Conservation (phyloP, 2,329 filamentous ascomycete species). For the Fusarium phyllophilum region DNA sequence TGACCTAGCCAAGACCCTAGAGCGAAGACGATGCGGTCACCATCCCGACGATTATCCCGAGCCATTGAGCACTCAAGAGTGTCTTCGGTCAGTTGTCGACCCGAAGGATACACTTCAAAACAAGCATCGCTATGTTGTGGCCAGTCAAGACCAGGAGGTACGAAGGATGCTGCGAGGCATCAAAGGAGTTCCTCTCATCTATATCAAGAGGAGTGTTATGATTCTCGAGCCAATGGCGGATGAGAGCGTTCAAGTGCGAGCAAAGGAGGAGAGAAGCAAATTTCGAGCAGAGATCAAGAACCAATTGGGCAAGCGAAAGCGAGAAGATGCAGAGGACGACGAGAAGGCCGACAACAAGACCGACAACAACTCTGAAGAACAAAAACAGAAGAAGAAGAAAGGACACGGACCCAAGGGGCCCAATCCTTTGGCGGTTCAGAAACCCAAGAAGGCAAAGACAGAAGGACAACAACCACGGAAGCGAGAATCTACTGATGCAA, state of each 20-base stretch:
- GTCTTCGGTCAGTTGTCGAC: slow-evolving; percentile 79
- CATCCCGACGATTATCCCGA: slow-evolving; percentile 76
- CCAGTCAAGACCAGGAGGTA: slow-evolving; percentile 74
- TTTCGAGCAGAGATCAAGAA: slow-evolving; percentile 75
- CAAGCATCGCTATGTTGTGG: slow-evolving; percentile 82
- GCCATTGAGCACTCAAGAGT: slow-evolving; percentile 75
- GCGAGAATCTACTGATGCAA: slow-evolving; percentile 47
- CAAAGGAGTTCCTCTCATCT: slow-evolving; percentile 79
- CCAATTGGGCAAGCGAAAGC: slow-evolving; percentile 61
- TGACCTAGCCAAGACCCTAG: slow-evolving; percentile 77
- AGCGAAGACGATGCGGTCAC: slow-evolving; percentile 82
- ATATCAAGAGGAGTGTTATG: slow-evolving; percentile 83
- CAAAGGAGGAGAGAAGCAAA: slow-evolving; percentile 77
- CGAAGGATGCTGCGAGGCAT: slow-evolving; percentile 72
- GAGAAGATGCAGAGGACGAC: slow-evolving; percentile 55
- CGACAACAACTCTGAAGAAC: slow-evolving; percentile 10
- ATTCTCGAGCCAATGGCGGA: slow-evolving; percentile 76
- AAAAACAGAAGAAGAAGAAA: slow-evolving; percentile 65
- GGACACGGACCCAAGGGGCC: slow-evolving; percentile 72
- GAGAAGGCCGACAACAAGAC: slow-evolving; percentile 31
- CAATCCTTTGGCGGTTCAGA: slow-evolving; percentile 78
- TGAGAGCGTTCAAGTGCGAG: slow-evolving; percentile 69
- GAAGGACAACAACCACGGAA: slow-evolving; percentile 45
- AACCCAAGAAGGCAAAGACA: slow-evolving; percentile 65
- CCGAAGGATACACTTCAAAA: slow-evolving; percentile 77